Base-by-base conservation (phyloP, 1,139 yeast genomes). In the Taphrina confusa region DNA sequence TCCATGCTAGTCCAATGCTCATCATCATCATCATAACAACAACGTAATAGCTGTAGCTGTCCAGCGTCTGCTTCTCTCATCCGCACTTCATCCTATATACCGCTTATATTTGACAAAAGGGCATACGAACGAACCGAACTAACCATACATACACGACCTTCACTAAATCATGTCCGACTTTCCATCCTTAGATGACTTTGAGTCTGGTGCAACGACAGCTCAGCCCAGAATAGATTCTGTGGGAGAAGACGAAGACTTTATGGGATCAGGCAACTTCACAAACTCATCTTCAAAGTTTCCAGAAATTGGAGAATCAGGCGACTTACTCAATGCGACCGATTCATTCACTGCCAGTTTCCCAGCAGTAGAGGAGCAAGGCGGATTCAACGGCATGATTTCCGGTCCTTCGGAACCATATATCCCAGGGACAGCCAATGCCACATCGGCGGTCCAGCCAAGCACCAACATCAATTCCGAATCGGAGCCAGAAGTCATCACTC, bases 161-260 rank as follows among this genome's bases (percentile, higher is more conserved):
- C n/a, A n/a, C n/a, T n/a, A 37, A 40, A 34, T 4, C 39, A 47
- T 47, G 52, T 91, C 87, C 73, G 58, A 42, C 46, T 91, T 85
- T 73, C 96, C 96, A 49, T 88, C 88, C 63, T 79, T 90, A 68
- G 91, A 85, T 66, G 79, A 76, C 63, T 68, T 74, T 61, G 75
- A 73, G 65, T 65, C 68, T 47, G 75, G 72, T 46, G 63, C 68
- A 57, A 66, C 66, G 40, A 51, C 65, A 34, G 62, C 61, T 12
- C 60, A 50, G 22, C 50, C 65, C 18, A 63, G 47, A n/a, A 65
- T 68, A 45, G 90, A 85, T 68, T 88, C 88, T 74, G 79, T 81
- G 65, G 82, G 78, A 4, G 75, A 77, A n/a, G 78, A 73, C 25
- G 83, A 76, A 28, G 80, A 79, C 61, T 80, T 78, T 34, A 83